Conservation (phyloP, 345 rosid species). For the Eucalyptus regnans region DNA sequence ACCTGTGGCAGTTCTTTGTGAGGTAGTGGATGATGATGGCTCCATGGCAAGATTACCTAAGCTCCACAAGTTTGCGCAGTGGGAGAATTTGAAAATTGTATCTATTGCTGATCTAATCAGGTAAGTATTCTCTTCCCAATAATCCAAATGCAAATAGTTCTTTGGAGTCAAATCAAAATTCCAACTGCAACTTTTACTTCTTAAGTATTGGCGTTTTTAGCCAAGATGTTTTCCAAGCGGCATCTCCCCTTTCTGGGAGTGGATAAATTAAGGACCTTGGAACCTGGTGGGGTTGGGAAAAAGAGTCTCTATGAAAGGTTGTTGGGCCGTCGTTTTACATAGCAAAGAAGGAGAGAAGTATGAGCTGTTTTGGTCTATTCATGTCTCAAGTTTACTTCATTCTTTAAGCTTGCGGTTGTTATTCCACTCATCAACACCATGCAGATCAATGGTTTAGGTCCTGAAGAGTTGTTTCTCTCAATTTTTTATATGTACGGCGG, state of each 20-base stretch:
- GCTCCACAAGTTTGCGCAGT: not conserved
- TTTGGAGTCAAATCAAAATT: not conserved
- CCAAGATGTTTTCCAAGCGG: not conserved
- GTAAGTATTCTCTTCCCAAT: not conserved
- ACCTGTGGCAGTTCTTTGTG: slow-evolving; percentile 67
- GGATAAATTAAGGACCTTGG: not conserved
- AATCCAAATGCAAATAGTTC: not conserved
- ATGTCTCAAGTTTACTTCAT: not conserved
- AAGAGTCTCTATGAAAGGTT: not conserved
- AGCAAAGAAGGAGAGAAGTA: not conserved
- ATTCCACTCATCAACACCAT: not conserved
- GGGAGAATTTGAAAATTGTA: not conserved
- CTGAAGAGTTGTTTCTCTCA: not conserved
- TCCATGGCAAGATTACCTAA: not conserved
- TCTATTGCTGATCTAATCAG: not conserved
- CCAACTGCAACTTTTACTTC: not conserved
- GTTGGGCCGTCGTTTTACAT: not conserved
- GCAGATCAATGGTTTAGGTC: not conserved
- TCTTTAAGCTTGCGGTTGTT: not conserved
- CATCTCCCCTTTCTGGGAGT: not conserved
- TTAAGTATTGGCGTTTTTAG: not conserved
- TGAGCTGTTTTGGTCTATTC: not conserved
- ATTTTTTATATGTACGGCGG: not conserved
- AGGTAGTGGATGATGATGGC: slow-evolving; percentile 1
- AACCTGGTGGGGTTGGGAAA: not conserved